Conservation (phyloP, 768 basidiomycete genomes). For the Daedaleopsis nitida region DNA sequence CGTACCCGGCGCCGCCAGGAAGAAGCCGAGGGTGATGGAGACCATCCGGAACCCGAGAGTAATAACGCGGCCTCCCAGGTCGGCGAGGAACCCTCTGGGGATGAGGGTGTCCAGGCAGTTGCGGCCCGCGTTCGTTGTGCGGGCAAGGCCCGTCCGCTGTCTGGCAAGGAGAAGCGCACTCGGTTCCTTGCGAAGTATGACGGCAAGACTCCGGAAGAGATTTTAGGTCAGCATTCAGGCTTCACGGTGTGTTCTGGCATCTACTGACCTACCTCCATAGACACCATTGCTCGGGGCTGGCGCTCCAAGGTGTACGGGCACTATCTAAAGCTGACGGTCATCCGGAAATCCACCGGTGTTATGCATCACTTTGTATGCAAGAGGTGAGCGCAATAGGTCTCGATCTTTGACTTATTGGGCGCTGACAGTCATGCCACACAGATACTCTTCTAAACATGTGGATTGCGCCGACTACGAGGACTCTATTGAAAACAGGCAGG, state of each 20-base stretch:
- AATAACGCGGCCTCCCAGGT: too few species aligned
- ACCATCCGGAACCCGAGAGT: too few species aligned
- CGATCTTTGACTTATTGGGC: too few species aligned
- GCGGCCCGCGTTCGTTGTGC: background rate
- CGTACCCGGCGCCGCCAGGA: too few species aligned
- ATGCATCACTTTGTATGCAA: background rate
- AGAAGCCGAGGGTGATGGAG: too few species aligned
- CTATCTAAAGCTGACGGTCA: too few species aligned
- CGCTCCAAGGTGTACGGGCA: background rate
- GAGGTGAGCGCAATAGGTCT: too few species aligned
- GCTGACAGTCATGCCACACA: background rate
- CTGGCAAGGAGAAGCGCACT: background rate
- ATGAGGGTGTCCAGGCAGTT: background rate
- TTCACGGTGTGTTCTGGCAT: too few species aligned
- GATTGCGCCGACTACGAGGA: background rate
- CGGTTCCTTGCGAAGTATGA: background rate
- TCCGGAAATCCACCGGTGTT: too few species aligned
- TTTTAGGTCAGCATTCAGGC: too few species aligned
- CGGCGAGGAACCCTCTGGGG: too few species aligned
- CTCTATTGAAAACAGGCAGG: slow-evolving; percentile 1
- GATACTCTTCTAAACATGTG: background rate
- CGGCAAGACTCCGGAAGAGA: background rate
- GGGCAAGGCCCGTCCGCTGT: background rate
- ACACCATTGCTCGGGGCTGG: background rate
- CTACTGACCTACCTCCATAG: too few species aligned